A percentile compares a stretch with the other conserved stretches of the same genome.
Evolutionary conservation across 2,329 filamentous ascomycete species (phyloP).

Genomic region (Fusarium scirpi): DNA sequence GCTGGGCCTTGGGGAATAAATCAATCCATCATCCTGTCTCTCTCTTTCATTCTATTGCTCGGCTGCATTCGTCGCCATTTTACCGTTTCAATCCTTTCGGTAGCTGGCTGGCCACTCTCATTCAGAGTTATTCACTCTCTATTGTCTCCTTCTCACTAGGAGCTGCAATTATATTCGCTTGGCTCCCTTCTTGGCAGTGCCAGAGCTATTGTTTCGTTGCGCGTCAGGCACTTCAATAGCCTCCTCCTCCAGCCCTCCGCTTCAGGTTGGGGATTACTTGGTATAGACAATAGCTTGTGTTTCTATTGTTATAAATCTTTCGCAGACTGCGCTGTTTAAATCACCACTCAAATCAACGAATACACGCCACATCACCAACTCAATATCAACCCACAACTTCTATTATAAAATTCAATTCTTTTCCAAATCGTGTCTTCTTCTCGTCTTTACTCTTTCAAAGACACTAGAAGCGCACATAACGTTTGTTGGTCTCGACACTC

Average conservation of each 20-base stretch:
- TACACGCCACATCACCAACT: constrained; percentile 12
- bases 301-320: constrained; percentile 35
- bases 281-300: constrained; percentile 30
- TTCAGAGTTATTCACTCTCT: constrained; percentile 7
- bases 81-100: constrained; percentile 52
- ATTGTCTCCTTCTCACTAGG: constrained; percentile 32
- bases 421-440: neutral
- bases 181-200: constrained; percentile 38
- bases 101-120: constrained; percentile 46
- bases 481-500: neutral
- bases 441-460: constrained; percentile 5
- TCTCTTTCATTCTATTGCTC: constrained; percentile 16
- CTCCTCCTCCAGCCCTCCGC: constrained; percentile 28
- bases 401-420: neutral
- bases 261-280: constrained; percentile 30
- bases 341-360: constrained; percentile 6
- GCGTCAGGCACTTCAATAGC: constrained; percentile 18
- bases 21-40: constrained; percentile 12
- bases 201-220: constrained; percentile 20
- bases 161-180: constrained; percentile 24
- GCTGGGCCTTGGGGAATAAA: constrained; percentile 10
- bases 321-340: neutral
- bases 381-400: neutral
- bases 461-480: constrained; percentile 26
- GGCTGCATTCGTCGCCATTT: constrained; percentile 31